Evolutionary conservation across 73 alveolate species (phyloP).

Genomic region (Symbiodinium pilosum): DNA sequence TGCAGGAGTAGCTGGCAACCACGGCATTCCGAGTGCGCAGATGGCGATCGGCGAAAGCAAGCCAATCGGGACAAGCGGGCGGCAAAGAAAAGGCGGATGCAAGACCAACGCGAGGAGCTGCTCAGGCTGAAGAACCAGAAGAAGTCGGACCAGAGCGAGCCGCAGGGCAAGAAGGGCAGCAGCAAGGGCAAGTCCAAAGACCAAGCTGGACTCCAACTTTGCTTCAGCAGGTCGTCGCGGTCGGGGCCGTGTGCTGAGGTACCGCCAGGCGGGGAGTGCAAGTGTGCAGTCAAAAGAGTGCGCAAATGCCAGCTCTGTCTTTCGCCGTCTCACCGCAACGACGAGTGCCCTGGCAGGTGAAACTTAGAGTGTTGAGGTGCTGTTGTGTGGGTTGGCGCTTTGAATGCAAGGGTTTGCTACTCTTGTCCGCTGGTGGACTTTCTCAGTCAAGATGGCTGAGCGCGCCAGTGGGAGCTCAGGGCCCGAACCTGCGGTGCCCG

Average conservation of each 20-base stretch:
- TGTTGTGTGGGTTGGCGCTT: no score
- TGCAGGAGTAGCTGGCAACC: neutral
- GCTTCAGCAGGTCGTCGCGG: neutral
- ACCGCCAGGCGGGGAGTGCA: conserved; percentile 18
- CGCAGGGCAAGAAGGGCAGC: neutral
- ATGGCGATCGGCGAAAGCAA: neutral
- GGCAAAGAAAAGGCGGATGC: neutral
- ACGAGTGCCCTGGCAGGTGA: neutral
- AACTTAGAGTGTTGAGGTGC: neutral
- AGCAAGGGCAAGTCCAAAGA: conserved; percentile 33
- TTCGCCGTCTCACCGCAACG: neutral
- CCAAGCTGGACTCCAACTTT: neutral
- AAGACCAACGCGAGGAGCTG: neutral
- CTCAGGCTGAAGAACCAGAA: neutral
- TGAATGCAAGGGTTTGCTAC: no score
- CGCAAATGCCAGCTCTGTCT: conserved; percentile 23
- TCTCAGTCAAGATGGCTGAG: no score
- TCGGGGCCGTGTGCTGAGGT: neutral
- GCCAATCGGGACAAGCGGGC: conserved; percentile 10
- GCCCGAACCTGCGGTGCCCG: no score
- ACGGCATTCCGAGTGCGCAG: neutral
- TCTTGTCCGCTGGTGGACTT: no score
- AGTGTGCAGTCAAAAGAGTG: neutral
- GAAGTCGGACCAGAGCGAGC: neutral
- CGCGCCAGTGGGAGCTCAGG: no score